Evolutionary conservation across 2,329 filamentous ascomycete genomes (phyloP), one percentile per base, ranked within the genome.

Genomic region (Cordyceps farinosa): DNA sequence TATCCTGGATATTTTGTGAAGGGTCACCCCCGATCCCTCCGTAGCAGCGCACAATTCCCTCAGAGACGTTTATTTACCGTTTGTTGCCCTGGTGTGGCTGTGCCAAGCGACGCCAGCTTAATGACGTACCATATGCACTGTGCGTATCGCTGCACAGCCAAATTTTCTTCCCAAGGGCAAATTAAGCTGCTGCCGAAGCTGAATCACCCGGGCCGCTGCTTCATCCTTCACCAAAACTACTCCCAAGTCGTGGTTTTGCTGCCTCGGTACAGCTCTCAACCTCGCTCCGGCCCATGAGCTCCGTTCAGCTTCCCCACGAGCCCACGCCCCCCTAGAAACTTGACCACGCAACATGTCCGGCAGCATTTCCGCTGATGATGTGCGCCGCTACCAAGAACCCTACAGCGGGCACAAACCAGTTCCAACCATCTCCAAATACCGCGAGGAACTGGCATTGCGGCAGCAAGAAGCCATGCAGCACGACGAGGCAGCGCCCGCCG

Each of bases 401-500:
- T 80, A 81, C 66, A 78, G 74, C 57, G 75, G 75, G 42, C 73
- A 71, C 11, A 74, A 78, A 65, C 79, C 78, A 3, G 76, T 81
- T 36, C 82, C 82, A 8, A 84, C 81, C 34, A 74, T 84, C 51
- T 77, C 80, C 48, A 78, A 75, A 53, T 84, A 83, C 64, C 73
- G 77, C 30, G 76, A 83, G 64, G 79, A 81, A 56, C 75, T 76
- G 50, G 78, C 72, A 38, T 77, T 79, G 51, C 73, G 82, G n/a
- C 76, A 77, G 58, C 71, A 76, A 57, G 72, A 79, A 54, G 70
- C 76, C 8, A 66, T 78, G 40, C 69, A 74, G 2, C 72, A 71
- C 15, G 69, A 74, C 34, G 63, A 70, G n/a, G 69, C 66, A 27
- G 38, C 64, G 32, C 62, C 64, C 29, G 57, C 62, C 13, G 63